Base-by-base conservation (phyloP, 2,329 filamentous ascomycete species). In the Colletotrichum liriopes region DNA sequence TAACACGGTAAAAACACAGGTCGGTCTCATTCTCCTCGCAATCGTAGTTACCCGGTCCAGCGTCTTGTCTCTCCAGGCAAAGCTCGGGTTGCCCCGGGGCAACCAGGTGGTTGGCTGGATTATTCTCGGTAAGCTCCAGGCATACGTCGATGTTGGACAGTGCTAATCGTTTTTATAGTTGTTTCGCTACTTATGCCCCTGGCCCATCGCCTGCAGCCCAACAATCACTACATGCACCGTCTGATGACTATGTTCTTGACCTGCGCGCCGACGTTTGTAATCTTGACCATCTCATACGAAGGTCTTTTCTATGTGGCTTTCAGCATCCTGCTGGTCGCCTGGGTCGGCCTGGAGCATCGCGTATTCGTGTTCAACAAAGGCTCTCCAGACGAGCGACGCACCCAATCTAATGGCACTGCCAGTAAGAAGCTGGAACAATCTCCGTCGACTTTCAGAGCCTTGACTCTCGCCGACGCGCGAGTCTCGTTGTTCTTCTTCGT, bases 281-380 rank as follows among this genome's bases (percentile, higher is more conserved):
- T 99, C 78, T 90, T 99, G 62, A 97, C 95, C 9, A 98, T 98
- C 77, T 98, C 96, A 0, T 99, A 97, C 83, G 96, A 99, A 82
- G 96, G 96, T 0, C 87, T 99, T 2, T 99, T 99, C 82, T 99
- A 98, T 82, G 90, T 98, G 72, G 91, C 93, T 14, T 99, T 98
- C 82, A 95, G 92, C 78, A 85, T 93, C 65, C 93, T 92, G 29
- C 85, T 99, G 6, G 87, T 98, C 63, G 91, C 92, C 67, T 99
- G 96, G 96, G 94, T 98, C 43, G 91, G 92, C n/a, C 87, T 99
- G 1, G 96, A 99, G 81, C 93, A 97, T 79, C 91, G 90, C 67
- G 89, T 96, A 11, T 77, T 73, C 26, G 12, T 56, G 6, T 73
- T 72, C 32, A 60, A 18, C 32, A 49, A 58, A 9, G 26, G 11